These are phyloP conservation scores for Paxillus involutus DNA, from an alignment of 768 basidiomycete genomes.

Conservation along the genomic window DNA sequence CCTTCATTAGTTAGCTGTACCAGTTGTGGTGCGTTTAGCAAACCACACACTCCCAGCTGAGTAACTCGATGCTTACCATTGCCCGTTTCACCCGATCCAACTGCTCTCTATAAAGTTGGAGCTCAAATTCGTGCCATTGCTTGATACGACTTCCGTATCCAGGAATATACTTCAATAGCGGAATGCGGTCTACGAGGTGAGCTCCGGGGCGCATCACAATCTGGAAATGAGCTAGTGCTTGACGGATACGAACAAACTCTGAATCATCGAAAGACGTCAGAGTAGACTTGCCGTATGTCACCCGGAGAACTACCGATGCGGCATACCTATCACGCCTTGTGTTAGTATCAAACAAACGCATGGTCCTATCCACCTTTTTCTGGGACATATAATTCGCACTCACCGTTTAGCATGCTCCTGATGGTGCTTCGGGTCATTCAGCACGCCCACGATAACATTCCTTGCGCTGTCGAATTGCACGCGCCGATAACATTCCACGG, in stretches of 20 bases:
- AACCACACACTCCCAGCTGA: neutral
- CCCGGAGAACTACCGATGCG: conserved; percentile 19
- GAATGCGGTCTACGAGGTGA: conserved; percentile 34
- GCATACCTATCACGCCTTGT: conserved; percentile 19
- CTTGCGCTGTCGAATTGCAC: conserved; percentile 38
- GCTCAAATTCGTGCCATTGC: conserved; percentile 50
- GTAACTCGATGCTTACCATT: conserved; percentile 31
- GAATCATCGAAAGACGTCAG: conserved; percentile 22
- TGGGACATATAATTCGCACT: conserved; percentile 28
- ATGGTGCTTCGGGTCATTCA: conserved; percentile 32
- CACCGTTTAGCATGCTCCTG: conserved; percentile 49
- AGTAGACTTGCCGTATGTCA: conserved; percentile 25
- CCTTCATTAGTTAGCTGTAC: conserved; percentile 7
- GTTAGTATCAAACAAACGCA: neutral
- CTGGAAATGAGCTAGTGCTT: conserved; percentile 22
- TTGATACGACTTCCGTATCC: conserved; percentile 54
- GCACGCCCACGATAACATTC: conserved; percentile 25
- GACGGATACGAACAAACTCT: conserved; percentile 17
- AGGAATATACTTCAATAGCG: conserved; percentile 46
- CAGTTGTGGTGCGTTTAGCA: neutral
- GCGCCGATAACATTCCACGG: conserved; percentile 40
- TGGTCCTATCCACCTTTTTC: too few relatives aligned
- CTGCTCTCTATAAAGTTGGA: conserved; percentile 48
- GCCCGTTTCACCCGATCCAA: conserved; percentile 42
- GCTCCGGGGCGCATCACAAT: conserved; percentile 31